Evolutionary conservation across 2,329 filamentous ascomycete species (phyloP), one percentile per base, ranked within the genome.

Genomic region (Pseudocercospora cruenta): DNA sequence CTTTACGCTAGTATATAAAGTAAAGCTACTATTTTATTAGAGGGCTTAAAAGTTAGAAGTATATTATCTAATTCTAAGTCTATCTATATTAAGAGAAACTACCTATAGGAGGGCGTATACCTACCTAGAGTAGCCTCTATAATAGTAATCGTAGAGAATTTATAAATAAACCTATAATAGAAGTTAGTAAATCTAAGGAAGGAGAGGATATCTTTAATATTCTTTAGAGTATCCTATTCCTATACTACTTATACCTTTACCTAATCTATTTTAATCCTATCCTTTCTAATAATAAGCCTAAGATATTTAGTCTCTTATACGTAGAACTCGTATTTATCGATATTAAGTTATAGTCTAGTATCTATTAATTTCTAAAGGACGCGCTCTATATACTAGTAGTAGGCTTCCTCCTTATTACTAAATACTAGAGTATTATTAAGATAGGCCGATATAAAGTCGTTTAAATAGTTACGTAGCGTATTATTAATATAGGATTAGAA

Each of bases 361-460:
- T 71, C 28, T 7, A 58, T 14, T 14, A 77, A 67, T 14, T 71
- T 65, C n/a, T 72, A 28, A 16, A 74, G 53, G 19, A 79, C 69
- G 55, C 68, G 14, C 53, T 67, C 22, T 16, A 77, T 66, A 58
- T 76, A 57, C 47, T 71, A 36, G 2, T 60, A 45, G 68, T 78
- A 62, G 63, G 77, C 49, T 58, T 74, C 65, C 14, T 62, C 14
- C 4, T 22, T 68, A 54, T 76, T 67, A 24, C 58, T 71, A 67
- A 72, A 79, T 12, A 78, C 71, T 12, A 74, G 60, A 16, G 75
- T 72, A 57, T 77, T 59, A 61, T 77, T 62, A 7, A 78, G 9
- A 60, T 75, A 77, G 19, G 62, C 65, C 2, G 69, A 43, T 6
- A 68, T 62, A 19, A 67, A 69, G 3, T 60, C 61, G 64, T 78